Base-by-base conservation (phyloP, 352 stramenopile genomes). In the Globisporangium splendens region DNA sequence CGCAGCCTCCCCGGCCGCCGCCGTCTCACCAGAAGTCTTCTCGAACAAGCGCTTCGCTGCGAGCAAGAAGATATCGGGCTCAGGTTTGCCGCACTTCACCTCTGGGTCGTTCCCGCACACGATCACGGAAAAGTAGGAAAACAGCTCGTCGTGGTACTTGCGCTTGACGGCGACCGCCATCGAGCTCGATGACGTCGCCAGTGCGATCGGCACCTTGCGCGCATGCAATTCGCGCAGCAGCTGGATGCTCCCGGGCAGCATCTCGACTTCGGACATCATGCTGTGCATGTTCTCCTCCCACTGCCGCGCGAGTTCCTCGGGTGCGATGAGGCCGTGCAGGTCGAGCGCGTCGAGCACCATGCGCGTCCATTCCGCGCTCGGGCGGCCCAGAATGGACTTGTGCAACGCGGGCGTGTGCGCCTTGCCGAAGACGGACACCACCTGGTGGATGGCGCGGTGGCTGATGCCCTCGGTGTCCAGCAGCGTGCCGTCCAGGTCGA, bases 401-500 rank as follows among this genome's bases (percentile, higher is more conserved):
- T 89, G 83, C 53, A 90, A 75, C 15, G 72, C 56, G 49, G 72
- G 73, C 10, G 77, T 73, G 68, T 86, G 87, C 52, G 73, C 61
- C 50, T 75, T 75, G n/a, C 82, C 84, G 46, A 85, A 75, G n/a
- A 61, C 69, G 21, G 65, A 69, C 28, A 84, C 65, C 46, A 85
- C 69, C 51, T 77, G 59, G 51, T 79, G 69, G 60, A 91, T 84
- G 21, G 81, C 68, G 13, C 78, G 61, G 50, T 79, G 69, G 51
- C 82, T 91, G 60, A 92, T 73, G 61, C 77, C 72, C 53, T 94
- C 84, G 24, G 82, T 91, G 63, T 94, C 84, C 59, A 94, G 70
- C 46, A 94, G 62, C 41, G 84, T 94, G 52, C 84, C 84, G 62
- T 94, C 84, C 62, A 93, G 78, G 63, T 93, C 83, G 57, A 93